Evolutionary conservation across 805 yeast species (phyloP), one percentile per base, ranked within the genome.

Genomic region (Debaryomyces maramus): DNA sequence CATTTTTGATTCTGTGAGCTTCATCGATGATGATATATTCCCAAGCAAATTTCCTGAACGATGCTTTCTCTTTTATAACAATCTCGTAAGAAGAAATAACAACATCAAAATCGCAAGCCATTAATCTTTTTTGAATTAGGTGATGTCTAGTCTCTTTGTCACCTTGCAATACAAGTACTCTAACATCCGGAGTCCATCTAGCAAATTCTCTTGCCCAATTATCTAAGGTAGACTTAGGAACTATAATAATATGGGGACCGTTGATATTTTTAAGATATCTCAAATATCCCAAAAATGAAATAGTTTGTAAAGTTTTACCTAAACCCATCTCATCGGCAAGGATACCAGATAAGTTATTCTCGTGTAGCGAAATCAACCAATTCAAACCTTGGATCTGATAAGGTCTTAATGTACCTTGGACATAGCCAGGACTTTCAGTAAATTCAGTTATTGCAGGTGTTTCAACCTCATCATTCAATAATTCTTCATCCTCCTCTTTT

Each of bases 281-380:
- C 30, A 85, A 63, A 54, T 81, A 85, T 2, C 91, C 91, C 32
- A 85, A 61, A 46, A 83, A 82, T 6, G 91, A 78, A 47, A 85
- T 85, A 0, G 91, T 85, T 59, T 85, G 93, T 42, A 85, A 64
- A 3, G 93, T 85, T 57, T 85, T 85, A 50, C 93, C 93, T 45
- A 85, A 63, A 1, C 93, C 93, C 93, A 85, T 85, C 63, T 85
- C 93, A 61, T 85, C 93, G 1, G 93, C 93, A 43, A 85, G 68
- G 17, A 85, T 85, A 44, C 93, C 93, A 1, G 85, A 77, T 33
- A 85, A 64, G 44, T 79, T 77, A 62, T 83, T 83, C 46, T 80
- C 83, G 51, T 81, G 78, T 43, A 85, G 61, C 1, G 84, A 73
- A 10, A 85, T 75, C 50, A 85, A 63, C 95, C 95, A 85, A 58